Evolutionary conservation across 768 basidiomycete species (phyloP), one percentile per base, ranked within the genome.

Genomic region (Suillus plorans): DNA sequence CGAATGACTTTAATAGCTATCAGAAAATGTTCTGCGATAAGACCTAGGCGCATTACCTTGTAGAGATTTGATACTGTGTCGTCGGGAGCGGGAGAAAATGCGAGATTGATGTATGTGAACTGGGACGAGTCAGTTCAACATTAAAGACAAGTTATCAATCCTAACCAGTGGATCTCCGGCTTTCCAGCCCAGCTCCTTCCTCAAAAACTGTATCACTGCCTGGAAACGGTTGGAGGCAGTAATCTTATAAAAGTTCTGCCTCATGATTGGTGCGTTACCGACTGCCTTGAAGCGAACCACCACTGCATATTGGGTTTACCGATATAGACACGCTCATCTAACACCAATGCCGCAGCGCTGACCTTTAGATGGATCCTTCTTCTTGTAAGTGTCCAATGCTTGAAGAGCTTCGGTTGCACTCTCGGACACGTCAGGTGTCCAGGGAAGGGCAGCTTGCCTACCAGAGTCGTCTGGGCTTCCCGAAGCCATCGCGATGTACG

Each of bases 191-290:
- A 98, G 77, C 74, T 98, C 95, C 72, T 88, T 93, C 68, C 96
- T 79, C 77, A 99, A 74, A 76, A 99, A 97, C 72, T 93, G 89
- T 49, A 97, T 95, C 63, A 99, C 96, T 9, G 94, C 92, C 75
- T 97, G 95, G 71, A 98, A 99, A 62, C 91, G 85, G 75, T 97
- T 95, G 47, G 91, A 89, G 14, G 95, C 92, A 0, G 95, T 95
- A 72, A 98, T 96, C 82, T 96, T 97, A 87, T 95, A 98, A 70
- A 96, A 92, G 80, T 97, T 98, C 79, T 97, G 94, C 79, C 92
- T 96, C 96, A 99, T 97, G 71, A 99, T 95, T 0, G 97, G 97
- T 1, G 96, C 97, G 70, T 97, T 96, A 55, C 97, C 97, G 12
- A 97, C 92, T 2, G 97, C 95, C 75, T 96, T 96, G 86, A 99